phyloP scores from a whole-genome alignment of 306 rosid species.

The Oemleria cerasiformis region DNA sequence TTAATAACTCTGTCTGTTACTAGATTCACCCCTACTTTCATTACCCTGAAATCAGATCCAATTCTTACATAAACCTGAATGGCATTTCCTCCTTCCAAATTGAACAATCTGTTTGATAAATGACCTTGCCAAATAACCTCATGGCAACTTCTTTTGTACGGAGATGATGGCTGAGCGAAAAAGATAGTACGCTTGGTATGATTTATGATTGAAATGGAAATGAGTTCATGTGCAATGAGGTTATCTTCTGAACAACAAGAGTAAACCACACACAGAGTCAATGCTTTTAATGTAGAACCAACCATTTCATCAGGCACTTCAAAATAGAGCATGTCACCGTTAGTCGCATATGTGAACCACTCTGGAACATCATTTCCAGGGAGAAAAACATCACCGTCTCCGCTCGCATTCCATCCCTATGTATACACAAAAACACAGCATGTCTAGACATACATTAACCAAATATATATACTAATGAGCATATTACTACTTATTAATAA shows the following conservation, averaged over 20 bases:
- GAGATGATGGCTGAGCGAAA: too few relatives aligned
- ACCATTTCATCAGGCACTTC: not conserved
- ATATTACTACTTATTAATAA: not conserved
- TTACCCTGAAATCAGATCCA: not conserved
- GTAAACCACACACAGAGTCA: slow-evolving; percentile 12
- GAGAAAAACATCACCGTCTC: not conserved
- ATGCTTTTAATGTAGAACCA: not conserved
- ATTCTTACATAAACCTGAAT: not conserved
- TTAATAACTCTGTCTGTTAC: not conserved
- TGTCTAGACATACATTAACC: too few relatives aligned
- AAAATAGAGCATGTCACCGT: slow-evolving; percentile 4
- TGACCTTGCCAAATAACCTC: too few relatives aligned
- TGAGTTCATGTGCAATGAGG: too few relatives aligned
- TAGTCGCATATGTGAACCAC: slow-evolving; percentile 1
- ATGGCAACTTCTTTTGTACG: too few relatives aligned
- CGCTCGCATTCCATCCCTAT: slow-evolving; percentile 11
- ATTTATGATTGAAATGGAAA: too few relatives aligned
- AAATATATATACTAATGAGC: too few relatives aligned
- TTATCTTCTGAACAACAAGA: not conserved
- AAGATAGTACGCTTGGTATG: too few relatives aligned
- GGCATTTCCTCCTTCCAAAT: not conserved
- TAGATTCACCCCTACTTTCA: not conserved
- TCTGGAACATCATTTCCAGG: slow-evolving; percentile 19
- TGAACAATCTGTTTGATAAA: not conserved
- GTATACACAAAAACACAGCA: too few relatives aligned